A percentile compares a stretch with the other conserved stretches of the same genome.
Conservation (phyloP, 306 rosid genomes). For the Cucurbita argyrosperma region DNA sequence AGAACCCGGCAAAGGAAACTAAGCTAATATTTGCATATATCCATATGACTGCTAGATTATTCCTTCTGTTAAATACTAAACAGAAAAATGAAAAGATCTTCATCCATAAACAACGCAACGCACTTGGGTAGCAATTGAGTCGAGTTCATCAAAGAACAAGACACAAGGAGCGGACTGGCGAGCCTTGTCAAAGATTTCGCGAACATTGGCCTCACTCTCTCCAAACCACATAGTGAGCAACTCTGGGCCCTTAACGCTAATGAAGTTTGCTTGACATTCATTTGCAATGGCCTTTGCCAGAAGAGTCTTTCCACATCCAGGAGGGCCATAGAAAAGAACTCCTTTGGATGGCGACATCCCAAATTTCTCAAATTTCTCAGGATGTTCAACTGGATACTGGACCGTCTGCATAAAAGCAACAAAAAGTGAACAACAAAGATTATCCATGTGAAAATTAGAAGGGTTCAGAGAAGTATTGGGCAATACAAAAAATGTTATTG, state of each 20-base stretch:
- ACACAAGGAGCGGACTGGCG: slow-evolving; percentile 99
- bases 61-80: not conserved
- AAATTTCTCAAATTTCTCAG: slow-evolving; percentile 90
- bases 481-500: not conserved
- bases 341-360: slow-evolving; percentile 99
- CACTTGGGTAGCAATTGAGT: slow-evolving; percentile 98
- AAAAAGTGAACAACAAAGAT: not conserved
- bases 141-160: slow-evolving; percentile 95
- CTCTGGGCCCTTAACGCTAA: slow-evolving; percentile 96
- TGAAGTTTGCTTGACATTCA: slow-evolving; percentile 97
- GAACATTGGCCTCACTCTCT: slow-evolving; percentile 97
- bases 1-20: not conserved
- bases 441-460: not conserved
- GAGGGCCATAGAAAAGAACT: slow-evolving; percentile 97
- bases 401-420: slow-evolving; percentile 53
- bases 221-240: slow-evolving; percentile 99
- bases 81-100: not conserved
- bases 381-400: slow-evolving; percentile 99
- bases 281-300: slow-evolving; percentile 95
- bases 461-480: not conserved
- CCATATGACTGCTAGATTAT: not conserved
- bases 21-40: not conserved
- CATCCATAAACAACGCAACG: not conserved
- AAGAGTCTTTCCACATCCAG: slow-evolving; percentile 98
- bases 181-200: slow-evolving; percentile 99